Evolutionary conservation across 148 eudicot species (phyloP), one percentile per base, ranked within the genome.

Genomic region (Diospyros kaki): DNA sequence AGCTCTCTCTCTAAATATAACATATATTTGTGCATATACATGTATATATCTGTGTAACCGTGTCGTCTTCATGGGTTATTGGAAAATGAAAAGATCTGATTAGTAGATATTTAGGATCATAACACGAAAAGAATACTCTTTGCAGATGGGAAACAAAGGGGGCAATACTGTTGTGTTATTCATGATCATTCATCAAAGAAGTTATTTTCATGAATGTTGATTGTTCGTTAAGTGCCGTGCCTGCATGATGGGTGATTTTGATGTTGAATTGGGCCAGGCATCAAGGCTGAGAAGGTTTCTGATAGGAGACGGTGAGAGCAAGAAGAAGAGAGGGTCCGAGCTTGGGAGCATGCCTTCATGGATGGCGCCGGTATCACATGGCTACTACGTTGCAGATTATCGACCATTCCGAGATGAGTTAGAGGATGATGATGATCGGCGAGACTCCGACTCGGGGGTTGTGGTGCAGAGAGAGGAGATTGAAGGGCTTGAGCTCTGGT

Each of bases 391-490:
- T 5, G 83, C 84, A 2, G 92, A 89, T 60, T 81, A 70, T 70
- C 69, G 75, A 68, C 43, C 78, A 53, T 60, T 62, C n/a, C 28
- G 75, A 71, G 74, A 68, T 4, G 58, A 51, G 72, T 68, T 42
- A 7, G 52, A 28, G 13, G 76, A n/a, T 0, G 75, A 59, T 18
- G 66, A 78, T 28, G 58, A 73, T 79, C 41, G 43, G 13, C 41
- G 74, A 1, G 72, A 71, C 51, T 55, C 71, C 45, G 80, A 88
- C 69, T 80, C 75, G 5, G 28, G 28, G 28, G 78, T 92, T 44
- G 83, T 84, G 64, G 88, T 83, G 48, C 92, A 90, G 73, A 88
- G 97, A 66, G 94, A 92, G 76, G 83, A 90, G 56, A 78, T 84
- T 69, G 84, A 76, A 15, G 80, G 76, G 61, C 70, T 79, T 53